A percentile compares a stretch with the other conserved stretches of the same genome.
Evolutionary conservation across 2,329 filamentous ascomycete species (phyloP).

Genomic region (Aspergillus fijiensis): DNA sequence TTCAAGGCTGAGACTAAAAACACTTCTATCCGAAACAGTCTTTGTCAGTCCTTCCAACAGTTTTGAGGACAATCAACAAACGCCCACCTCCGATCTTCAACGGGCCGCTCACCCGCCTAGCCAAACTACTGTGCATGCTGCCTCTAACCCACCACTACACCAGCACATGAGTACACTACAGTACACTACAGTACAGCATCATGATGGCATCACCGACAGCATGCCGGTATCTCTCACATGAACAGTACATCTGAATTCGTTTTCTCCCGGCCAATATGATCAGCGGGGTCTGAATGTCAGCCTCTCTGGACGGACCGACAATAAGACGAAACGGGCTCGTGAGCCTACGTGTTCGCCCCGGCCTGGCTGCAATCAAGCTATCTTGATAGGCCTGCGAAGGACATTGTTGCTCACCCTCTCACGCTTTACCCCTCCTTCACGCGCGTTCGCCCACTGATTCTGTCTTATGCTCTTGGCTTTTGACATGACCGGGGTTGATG

Average conservation of each 20-base stretch:
- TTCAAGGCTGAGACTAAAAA: not conserved
- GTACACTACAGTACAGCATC: not conserved
- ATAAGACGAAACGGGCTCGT: not conserved
- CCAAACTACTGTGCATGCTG: not conserved
- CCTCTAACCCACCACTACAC: not conserved
- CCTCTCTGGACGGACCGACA: not conserved
- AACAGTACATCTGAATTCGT: not conserved
- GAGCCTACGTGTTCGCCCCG: slow-evolving; percentile 7
- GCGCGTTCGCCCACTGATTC: slow-evolving; percentile 10
- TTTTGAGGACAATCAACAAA: not conserved
- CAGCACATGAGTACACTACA: not conserved
- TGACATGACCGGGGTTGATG: slow-evolving; percentile 1
- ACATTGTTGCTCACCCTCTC: not conserved
- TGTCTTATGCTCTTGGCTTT: slow-evolving; percentile 3
- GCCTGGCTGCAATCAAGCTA: not conserved
- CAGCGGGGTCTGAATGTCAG: not conserved
- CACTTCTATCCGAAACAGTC: not conserved
- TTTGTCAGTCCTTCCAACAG: not conserved
- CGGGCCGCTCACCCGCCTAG: not conserved
- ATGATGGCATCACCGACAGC: not conserved
- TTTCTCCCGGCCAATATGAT: not conserved
- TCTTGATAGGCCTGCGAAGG: slow-evolving; percentile 6
- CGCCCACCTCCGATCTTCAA: not conserved
- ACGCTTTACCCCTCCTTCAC: slow-evolving; percentile 12
- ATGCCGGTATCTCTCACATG: not conserved